Evolutionary conservation across 2,329 filamentous ascomycete species (phyloP).

Genomic region (Chlorencoelia australis): DNA sequence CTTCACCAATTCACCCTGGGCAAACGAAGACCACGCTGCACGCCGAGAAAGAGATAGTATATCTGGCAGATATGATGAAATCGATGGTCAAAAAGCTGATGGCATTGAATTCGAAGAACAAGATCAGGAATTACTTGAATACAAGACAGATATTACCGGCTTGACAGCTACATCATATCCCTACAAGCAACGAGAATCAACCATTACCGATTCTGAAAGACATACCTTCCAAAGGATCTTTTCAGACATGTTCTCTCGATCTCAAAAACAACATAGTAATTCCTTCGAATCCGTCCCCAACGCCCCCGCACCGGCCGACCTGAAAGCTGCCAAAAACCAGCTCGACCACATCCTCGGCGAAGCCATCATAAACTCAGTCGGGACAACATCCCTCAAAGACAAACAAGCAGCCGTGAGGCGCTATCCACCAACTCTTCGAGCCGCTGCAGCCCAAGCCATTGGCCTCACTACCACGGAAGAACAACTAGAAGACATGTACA

Average conservation of each 20-base stretch:
- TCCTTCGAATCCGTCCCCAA: not conserved
- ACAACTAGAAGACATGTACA: conserved; percentile 1
- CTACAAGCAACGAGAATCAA: conserved; percentile 30
- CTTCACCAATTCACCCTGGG: too few species aligned
- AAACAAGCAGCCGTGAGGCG: conserved; percentile 15
- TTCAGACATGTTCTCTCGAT: conserved; percentile 40
- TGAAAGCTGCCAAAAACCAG: conserved; percentile 12
- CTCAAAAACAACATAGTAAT: conserved; percentile 9
- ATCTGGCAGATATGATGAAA: too few species aligned
- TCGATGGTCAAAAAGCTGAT: too few species aligned
- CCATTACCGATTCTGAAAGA: conserved; percentile 47
- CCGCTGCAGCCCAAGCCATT: conserved; percentile 24
- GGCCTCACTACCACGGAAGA: conserved; percentile 13
- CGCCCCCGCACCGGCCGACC: not conserved
- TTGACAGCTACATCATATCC: conserved; percentile 14
- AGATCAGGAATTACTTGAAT: conserved; percentile 5
- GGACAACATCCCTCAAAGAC: conserved; percentile 8
- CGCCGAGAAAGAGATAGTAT: too few species aligned
- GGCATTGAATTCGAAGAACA: conserved; percentile 10
- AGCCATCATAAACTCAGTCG: conserved; percentile 5
- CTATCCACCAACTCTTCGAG: conserved; percentile 24
- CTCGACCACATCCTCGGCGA: conserved; percentile 14
- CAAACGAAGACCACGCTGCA: too few species aligned
- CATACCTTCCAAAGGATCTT: conserved; percentile 45
- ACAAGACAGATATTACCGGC: conserved; percentile 14